These are phyloP conservation scores for Kodamaea leandrae DNA, from an alignment of 805 yeast species.

Conservation along the genomic window DNA sequence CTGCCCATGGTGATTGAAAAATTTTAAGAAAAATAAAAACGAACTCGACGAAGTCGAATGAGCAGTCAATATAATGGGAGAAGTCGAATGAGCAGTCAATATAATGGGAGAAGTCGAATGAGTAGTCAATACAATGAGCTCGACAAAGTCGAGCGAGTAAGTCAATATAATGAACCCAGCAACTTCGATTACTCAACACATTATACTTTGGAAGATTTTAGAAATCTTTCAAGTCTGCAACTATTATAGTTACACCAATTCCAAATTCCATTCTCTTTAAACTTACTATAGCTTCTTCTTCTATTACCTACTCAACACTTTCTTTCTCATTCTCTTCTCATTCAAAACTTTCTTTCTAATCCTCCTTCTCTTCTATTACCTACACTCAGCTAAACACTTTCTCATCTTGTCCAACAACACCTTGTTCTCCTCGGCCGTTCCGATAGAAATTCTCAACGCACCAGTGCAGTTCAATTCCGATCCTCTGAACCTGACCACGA, in stretches of 20 bases:
- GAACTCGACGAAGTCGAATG: not conserved
- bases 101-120: too few relatives aligned
- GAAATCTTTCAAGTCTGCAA: too few relatives aligned
- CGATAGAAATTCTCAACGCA: conserved; percentile 81
- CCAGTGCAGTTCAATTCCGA: conserved; percentile 87
- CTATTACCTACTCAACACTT: not conserved
- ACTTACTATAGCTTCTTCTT: too few relatives aligned
- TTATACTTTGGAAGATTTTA: too few relatives aligned
- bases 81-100: too few relatives aligned
- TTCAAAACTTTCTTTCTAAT: not conserved
- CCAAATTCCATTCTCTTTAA: too few relatives aligned
- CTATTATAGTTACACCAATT: too few relatives aligned
- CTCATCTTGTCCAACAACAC: conserved; percentile 50
- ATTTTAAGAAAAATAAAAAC: conserved; percentile 1
- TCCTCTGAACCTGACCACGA: conserved; percentile 92
- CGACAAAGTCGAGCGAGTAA: too few relatives aligned
- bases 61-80: too few relatives aligned
- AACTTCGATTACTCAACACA: too few relatives aligned
- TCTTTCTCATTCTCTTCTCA: not conserved
- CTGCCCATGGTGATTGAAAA: conserved; percentile 61
- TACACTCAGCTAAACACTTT: conserved; percentile 21
- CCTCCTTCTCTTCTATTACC: conserved; percentile 7
- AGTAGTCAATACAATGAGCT: too few relatives aligned
- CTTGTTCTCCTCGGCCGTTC: conserved; percentile 74
- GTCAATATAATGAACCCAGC: too few relatives aligned